Percentiles rank a stretch among this genome's conserved stretches.
Evolutionary conservation across 2,329 filamentous ascomycete genomes (phyloP).

Genomic region (Cercospora canescens): DNA sequence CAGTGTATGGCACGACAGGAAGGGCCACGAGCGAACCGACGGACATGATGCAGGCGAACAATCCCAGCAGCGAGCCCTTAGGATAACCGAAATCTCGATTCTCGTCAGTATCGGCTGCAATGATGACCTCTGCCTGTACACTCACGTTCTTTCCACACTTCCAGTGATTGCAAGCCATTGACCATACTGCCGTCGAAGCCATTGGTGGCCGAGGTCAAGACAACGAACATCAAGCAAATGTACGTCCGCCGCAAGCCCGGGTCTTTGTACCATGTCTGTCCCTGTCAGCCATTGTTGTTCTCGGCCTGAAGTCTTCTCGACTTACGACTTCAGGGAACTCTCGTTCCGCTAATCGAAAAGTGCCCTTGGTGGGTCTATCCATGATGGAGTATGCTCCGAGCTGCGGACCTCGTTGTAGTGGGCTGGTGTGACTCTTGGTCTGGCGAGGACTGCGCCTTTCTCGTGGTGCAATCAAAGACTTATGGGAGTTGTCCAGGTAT

Average conservation of each 20-base stretch:
- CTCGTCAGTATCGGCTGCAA: background rate
- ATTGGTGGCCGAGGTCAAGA: slow-evolving; percentile 42
- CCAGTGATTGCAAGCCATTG: slow-evolving; percentile 51
- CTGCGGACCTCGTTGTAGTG: background rate
- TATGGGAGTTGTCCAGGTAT: background rate
- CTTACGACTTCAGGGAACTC: slow-evolving; percentile 33
- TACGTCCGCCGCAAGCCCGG: slow-evolving; percentile 34
- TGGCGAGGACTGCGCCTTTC: background rate
- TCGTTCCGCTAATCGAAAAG: slow-evolving; percentile 33
- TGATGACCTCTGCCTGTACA: background rate
- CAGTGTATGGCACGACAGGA: slow-evolving; percentile 50
- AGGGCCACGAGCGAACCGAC: slow-evolving; percentile 51
- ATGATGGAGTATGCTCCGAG: slow-evolving; percentile 18
- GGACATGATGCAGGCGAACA: slow-evolving; percentile 51
- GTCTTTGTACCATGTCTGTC: slow-evolving; percentile 35
- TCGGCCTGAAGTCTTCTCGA: background rate
- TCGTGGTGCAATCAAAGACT: background rate
- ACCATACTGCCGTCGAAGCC: slow-evolving; percentile 55
- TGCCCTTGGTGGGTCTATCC: slow-evolving; percentile 36
- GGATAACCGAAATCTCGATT: slow-evolving; percentile 34
- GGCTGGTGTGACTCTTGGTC: background rate
- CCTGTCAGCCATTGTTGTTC: background rate
- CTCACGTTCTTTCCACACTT: slow-evolving; percentile 46
- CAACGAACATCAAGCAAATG: slow-evolving; percentile 36
- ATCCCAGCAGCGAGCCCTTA: slow-evolving; percentile 40